Evolutionary conservation across 352 stramenopile genomes (phyloP), one percentile per base, ranked within the genome.

Genomic region (Phytophthora ramorum): DNA sequence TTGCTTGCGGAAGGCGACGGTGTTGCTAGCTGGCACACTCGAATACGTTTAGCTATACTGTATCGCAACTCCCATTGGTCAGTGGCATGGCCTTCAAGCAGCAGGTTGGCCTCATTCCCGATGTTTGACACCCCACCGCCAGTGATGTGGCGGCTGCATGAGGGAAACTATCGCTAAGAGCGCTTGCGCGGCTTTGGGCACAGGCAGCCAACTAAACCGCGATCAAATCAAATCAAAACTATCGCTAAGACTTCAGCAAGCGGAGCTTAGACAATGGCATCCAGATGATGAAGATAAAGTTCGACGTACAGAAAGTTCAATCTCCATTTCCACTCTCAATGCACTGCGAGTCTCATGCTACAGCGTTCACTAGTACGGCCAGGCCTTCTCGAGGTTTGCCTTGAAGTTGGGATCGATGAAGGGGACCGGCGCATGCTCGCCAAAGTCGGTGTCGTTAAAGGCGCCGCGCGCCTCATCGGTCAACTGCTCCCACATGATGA

Each of bases 321-420:
- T 4, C 28, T 32, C 28, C 28, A 9, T n/a, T n/a, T n/a, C n/a
- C n/a, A n/a, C n/a, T n/a, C n/a, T n/a, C n/a, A n/a, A n/a, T n/a
- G n/a, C n/a, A n/a, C n/a, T n/a, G n/a, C n/a, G n/a, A n/a, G n/a
- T n/a, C n/a, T n/a, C n/a, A n/a, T n/a, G n/a, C n/a, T 32, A 4
- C 0, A 38, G 13, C 34, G 5, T 13, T 1, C 5, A 38, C 6
- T 59, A 51, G 26, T 60, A 60, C 8, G 52, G 26, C 26, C 49
- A 52, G 40, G 58, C 32, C 37, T 51, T 48, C 2, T 47, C 35
- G 24, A 68, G 43, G 40, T 64, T 68, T 26, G 26, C 32, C 20
- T 56, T 24, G 28, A 70, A 69, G 40, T 64, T 62, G 32, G 19
- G 50, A 37, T 72, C 57, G 26, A 67, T 71, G 28, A 71, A 62